Evolutionary conservation across 1,284 basidiomycete species (phyloP).

Genomic region (Pascua guehoae): DNA sequence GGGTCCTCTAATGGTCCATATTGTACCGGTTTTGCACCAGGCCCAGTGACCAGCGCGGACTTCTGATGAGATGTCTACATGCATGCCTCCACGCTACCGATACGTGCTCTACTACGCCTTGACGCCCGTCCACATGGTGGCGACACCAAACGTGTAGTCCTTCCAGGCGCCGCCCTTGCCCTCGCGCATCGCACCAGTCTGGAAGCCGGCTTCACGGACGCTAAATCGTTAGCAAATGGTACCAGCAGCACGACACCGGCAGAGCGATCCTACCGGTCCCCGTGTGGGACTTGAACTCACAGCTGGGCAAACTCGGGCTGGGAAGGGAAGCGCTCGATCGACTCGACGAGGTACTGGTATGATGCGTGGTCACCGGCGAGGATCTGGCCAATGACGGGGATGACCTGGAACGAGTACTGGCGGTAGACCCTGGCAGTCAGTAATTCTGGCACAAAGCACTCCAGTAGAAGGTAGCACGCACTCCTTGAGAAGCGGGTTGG

Average conservation of each 20-base stretch:
- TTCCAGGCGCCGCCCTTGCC: slow-evolving; percentile 83
- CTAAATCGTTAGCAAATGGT: background rate
- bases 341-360: slow-evolving; percentile 97
- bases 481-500: slow-evolving; percentile 81
- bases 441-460: background rate
- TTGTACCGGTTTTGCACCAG: no score
- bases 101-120: slow-evolving; percentile 50
- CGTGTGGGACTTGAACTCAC: no score
- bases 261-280: background rate
- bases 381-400: slow-evolving; percentile 90
- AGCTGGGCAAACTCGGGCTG: slow-evolving; percentile 87
- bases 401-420: slow-evolving; percentile 93
- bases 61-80: no score
- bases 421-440: slow-evolving; percentile 69
- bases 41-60: no score
- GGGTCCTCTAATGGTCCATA: no score
- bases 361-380: slow-evolving; percentile 92
- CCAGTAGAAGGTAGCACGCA: slow-evolving; percentile 50
- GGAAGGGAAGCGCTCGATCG: slow-evolving; percentile 88
- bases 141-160: slow-evolving; percentile 80
- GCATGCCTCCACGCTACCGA: no score
- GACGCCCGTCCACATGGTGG: slow-evolving; percentile 77
- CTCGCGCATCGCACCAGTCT: slow-evolving; percentile 65
- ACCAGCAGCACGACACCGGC: no score
- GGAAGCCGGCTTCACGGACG: slow-evolving; percentile 67